Evolutionary conservation across 1,139 yeast species (phyloP).

Genomic region (Candida tunisiensis): DNA sequence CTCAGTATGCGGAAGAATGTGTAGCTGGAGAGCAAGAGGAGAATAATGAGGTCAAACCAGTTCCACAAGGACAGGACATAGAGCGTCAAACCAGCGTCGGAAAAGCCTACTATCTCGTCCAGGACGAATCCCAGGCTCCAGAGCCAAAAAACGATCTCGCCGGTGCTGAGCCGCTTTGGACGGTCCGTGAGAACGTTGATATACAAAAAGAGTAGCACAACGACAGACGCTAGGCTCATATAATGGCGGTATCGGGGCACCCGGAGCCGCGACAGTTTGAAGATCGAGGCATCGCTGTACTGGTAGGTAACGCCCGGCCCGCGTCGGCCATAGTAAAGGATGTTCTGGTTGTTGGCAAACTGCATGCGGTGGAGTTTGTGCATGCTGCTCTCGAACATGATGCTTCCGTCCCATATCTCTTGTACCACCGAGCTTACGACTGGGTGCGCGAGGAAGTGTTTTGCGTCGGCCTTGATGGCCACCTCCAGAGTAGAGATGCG

Average conservation of each 20-base stretch:
- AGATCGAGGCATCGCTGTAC: constrained; percentile 18
- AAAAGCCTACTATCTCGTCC: constrained; percentile 21
- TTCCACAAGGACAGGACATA: constrained; percentile 24
- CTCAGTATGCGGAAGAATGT: constrained; percentile 3
- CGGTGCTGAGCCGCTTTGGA: constrained; percentile 5
- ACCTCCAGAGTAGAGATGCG: constrained; percentile 38
- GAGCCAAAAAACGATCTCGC: constrained; percentile 16
- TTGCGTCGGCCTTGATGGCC: constrained; percentile 37
- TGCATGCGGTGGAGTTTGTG: constrained; percentile 21
- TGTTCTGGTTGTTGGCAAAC: constrained; percentile 12
- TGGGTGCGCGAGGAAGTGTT: constrained; percentile 39
- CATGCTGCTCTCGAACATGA: constrained; percentile 22
- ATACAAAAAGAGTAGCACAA: constrained; percentile 17
- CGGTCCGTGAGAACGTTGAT: constrained; percentile 15
- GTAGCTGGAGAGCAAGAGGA: constrained; percentile 15
- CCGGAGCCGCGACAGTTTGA: constrained; percentile 21
- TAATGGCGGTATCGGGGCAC: constrained; percentile 24
- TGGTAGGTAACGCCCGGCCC: constrained; percentile 22
- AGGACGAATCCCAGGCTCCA: constrained; percentile 22
- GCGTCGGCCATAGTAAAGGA: constrained; percentile 14
- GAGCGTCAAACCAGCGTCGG: constrained; percentile 20
- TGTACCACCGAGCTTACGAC: constrained; percentile 32
- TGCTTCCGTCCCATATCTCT: constrained; percentile 37
- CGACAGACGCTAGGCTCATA: constrained; percentile 24
- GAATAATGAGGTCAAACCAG: constrained; percentile 18